A percentile compares a stretch with the other conserved stretches of the same genome.
These are phyloP conservation scores for Dipteronia dyeriana DNA, from an alignment of 345 rosid species.

Conservation along the genomic window DNA sequence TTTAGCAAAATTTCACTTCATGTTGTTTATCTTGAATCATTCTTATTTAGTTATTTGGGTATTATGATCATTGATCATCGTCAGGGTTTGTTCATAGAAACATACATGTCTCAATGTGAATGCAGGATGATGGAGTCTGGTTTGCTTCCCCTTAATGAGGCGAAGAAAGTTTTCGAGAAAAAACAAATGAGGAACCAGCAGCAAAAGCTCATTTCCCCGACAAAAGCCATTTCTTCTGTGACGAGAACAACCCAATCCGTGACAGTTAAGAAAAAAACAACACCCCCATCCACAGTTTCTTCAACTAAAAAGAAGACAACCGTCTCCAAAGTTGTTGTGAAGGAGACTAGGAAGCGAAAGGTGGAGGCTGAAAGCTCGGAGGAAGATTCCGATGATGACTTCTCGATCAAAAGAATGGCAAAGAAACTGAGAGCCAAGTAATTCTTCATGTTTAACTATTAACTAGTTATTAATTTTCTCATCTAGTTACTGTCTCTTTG, in stretches of 20 bases:
- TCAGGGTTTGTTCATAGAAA: constrained; percentile 11
- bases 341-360: constrained; percentile 61
- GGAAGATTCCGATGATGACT: constrained; percentile 60
- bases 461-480: neutral
- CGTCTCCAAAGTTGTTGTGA: constrained; percentile 34
- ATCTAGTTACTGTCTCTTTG: neutral
- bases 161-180: constrained; percentile 65
- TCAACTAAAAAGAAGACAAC: constrained; percentile 46
- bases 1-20: too few relatives aligned
- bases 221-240: constrained; percentile 44
- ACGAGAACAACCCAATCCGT: constrained; percentile 39
- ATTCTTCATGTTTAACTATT: neutral
- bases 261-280: constrained; percentile 34
- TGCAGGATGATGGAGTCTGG: constrained; percentile 99
- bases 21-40: neutral
- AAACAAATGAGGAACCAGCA: constrained; percentile 54
- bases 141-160: constrained; percentile 68
- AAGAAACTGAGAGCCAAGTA: constrained; percentile 61
- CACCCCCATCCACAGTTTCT: constrained; percentile 32
- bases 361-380: constrained; percentile 44
- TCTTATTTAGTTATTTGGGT: neutral
- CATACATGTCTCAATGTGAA: neutral
- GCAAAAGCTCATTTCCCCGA: constrained; percentile 55
- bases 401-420: constrained; percentile 29
- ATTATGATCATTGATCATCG: neutral